Evolutionary conservation across 2,329 filamentous ascomycete species (phyloP), one percentile per base, ranked within the genome.

Genomic region (Aureobasidium sp.): DNA sequence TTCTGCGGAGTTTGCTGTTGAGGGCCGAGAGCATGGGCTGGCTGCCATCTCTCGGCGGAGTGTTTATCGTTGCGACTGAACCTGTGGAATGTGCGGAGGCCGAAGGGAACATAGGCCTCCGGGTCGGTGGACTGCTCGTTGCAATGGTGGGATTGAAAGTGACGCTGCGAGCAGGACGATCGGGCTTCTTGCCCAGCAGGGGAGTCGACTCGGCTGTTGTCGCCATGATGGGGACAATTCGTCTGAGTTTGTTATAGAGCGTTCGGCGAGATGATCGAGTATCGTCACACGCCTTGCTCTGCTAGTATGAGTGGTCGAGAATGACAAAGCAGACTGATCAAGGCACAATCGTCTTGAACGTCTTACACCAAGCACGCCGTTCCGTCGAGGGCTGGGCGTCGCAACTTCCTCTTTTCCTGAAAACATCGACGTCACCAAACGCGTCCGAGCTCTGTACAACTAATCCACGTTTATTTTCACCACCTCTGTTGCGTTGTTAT

Each of bases 1-100:
- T 84, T 70, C 93, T 82, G 61, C 90, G 87, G 51, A 97, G 81
- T 76, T 92, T 96, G 81, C 81, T 93, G 76, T 97, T 96, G 68
- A 97, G 78, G 3, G 88, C 84, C 5, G 91, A 86, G 27, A 96
- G 84, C 75, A 89, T 87, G 4, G 86, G 85, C 72, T 67, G 79
- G 65, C 59, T 76, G 74, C 64, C 74, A 73, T 66, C 78, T 72
- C 63, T 73, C 70, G 50, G 74, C 50, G 62, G 70, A 65, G 73
- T 75, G 26, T 78, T 73, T 57, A 73, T 71, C 48, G 76, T 74
- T 39, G 71, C 64, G 64, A 70, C 63, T 36, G 66, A 62, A 39
- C 64, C 63, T 59, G 70, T 65, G 2, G 75, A 71, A 27, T 68
- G 63, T 37, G 69, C 67, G 36, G 69, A 67, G 29, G 71, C 69